These are phyloP conservation scores for Baeospora myosura DNA, from an alignment of 1,284 basidiomycete species.

Conservation along the genomic window DNA sequence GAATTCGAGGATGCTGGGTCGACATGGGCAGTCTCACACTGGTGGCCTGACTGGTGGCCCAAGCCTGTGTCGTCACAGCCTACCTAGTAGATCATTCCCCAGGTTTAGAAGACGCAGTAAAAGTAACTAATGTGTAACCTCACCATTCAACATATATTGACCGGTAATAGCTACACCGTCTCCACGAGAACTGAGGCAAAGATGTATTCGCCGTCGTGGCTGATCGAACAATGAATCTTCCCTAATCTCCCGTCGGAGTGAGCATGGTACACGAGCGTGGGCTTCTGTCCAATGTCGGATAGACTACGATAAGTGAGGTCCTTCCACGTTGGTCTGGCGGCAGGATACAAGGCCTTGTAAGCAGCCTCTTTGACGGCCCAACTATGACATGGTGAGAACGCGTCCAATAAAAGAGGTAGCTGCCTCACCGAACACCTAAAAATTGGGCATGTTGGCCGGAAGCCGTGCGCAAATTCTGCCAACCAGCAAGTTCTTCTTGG, in stretches of 20 bases:
- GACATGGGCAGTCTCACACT: slow-evolving; percentile 42
- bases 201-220: slow-evolving; percentile 82
- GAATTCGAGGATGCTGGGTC: slow-evolving; percentile 24
- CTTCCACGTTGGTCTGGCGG: slow-evolving; percentile 65
- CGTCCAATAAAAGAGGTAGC: not conserved
- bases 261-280: slow-evolving; percentile 40
- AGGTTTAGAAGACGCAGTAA: not conserved
- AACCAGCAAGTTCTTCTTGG: slow-evolving; percentile 39
- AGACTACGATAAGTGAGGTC: slow-evolving; percentile 52
- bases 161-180: too few relatives aligned
- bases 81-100: not conserved
- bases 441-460: slow-evolving; percentile 30
- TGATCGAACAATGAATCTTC: slow-evolving; percentile 60
- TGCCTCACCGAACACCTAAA: slow-evolving; percentile 58
- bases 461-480: slow-evolving; percentile 33
- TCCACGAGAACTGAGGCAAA: slow-evolving; percentile 71
- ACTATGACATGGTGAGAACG: slow-evolving; percentile 28
- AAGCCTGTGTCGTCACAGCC: too few relatives aligned
- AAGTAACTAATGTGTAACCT: too few relatives aligned
- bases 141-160: too few relatives aligned
- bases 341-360: slow-evolving; percentile 80
- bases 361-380: slow-evolving; percentile 87
- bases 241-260: slow-evolving; percentile 1
- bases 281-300: slow-evolving; percentile 34
- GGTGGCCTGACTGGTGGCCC: slow-evolving; percentile 73